Base-by-base conservation (phyloP, 2,329 filamentous ascomycete species). In the Fusarium chaquense region DNA sequence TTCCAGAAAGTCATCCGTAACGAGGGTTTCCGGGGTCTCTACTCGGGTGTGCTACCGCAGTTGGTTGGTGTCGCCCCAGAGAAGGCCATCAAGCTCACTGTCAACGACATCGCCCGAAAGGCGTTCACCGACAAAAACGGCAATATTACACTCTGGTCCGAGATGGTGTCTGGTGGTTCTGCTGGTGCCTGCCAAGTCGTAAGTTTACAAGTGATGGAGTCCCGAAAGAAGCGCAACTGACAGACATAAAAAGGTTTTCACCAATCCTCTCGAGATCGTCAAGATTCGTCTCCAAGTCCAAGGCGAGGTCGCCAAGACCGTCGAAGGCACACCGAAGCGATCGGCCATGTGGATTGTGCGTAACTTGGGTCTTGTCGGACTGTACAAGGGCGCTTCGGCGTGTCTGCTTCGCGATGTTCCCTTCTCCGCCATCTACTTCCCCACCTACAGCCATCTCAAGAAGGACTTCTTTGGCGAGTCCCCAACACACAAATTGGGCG, bases 371-470 rank as follows among this genome's bases (percentile, higher is more conserved):
- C 88, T 99, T 50, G 86, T 97, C 51, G 96, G 96, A 60, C 85
- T 99, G 73, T 99, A 99, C 87, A 98, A 98, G 86, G 96, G 96
- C 67, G 96, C 95, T 22, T 93, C 91, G 45, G 96, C 96, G 22
- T 99, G 96, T 83, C 85, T 99, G 75, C 87, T 98, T 70, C 94
- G 96, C 73, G 96, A 99, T 80, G 93, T 98, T 41, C 96, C 96
- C 45, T 99, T 99, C 85, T 98, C 95, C 22, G 94, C 93, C 75
- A 99, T 99, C 78, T 99, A 99, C 85, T 99, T 99, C 89, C 95
- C 96, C 3, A 91, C 94, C 24, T 99, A 99, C 85, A 92, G 89
- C 79, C 96, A 99, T 79, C 82, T 99, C 75, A 99, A 99, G 87
- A 90, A 87, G 77, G 95, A 98, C 81, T 84, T 95, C 78, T 99